Evolutionary conservation across 2,329 filamentous ascomycete genomes (phyloP).

Genomic region (Fusarium pininemorale): DNA sequence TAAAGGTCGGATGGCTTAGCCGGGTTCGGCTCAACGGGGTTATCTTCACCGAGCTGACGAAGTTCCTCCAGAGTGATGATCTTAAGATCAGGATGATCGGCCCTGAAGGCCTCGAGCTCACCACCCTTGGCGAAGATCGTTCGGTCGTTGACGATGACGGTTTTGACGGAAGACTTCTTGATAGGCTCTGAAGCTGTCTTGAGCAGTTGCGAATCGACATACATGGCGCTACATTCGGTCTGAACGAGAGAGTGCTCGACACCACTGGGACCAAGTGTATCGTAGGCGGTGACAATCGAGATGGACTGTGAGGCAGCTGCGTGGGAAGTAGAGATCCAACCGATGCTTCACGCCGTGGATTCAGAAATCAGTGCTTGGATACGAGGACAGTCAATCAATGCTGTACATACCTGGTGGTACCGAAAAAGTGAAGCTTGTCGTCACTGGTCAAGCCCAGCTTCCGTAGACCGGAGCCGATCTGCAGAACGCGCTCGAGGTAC

Average conservation of each 20-base stretch:
- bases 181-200: conserved; percentile 67
- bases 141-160: conserved; percentile 70
- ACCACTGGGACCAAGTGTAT: conserved; percentile 86
- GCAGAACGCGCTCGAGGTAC: conserved; percentile 75
- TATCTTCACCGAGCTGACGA: conserved; percentile 68
- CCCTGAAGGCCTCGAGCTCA: conserved; percentile 65
- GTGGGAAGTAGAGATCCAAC: conserved; percentile 88
- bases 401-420: conserved; percentile 74
- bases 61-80: conserved; percentile 66
- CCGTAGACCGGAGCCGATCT: conserved; percentile 77
- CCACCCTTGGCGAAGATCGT: conserved; percentile 60
- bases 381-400: neutral
- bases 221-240: conserved; percentile 83
- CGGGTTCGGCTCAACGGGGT: conserved; percentile 75
- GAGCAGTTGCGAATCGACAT: conserved; percentile 82
- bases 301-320: conserved; percentile 83
- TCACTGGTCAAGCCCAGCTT: conserved; percentile 74
- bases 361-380: conserved; percentile 5
- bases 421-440: conserved; percentile 83
- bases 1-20: conserved; percentile 80
- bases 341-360: conserved; percentile 60
- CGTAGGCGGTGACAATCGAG: conserved; percentile 93
- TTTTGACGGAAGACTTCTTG: conserved; percentile 64
- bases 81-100: conserved; percentile 62
- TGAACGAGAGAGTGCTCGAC: conserved; percentile 87